Evolutionary conservation across 2,329 filamentous ascomycete genomes (phyloP), one percentile per base, ranked within the genome.

Genomic region (Pseudocercospora musae): DNA sequence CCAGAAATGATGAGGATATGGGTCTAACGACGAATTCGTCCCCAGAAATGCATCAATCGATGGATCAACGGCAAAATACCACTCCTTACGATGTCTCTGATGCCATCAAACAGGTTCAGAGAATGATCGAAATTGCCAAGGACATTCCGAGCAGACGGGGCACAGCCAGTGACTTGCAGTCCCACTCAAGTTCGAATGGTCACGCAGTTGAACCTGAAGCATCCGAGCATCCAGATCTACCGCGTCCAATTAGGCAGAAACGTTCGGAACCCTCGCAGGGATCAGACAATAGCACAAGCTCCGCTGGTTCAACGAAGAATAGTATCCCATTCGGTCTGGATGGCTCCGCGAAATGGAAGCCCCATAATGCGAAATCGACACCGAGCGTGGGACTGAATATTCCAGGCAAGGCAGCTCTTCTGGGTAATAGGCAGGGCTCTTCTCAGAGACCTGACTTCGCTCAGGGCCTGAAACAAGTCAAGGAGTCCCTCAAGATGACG

Each of bases 401-500:
- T 4, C 52, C 29, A 2, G 52, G n/a, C 52, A 40, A 40, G 9
- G n/a, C 29, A 20, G 13, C 33, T 54, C 27, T 18, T n/a, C 7
- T 8, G 31, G 23, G 52, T 5, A 62, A 58, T 42, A n/a, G 58
- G 27, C 42, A 40, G 52, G 15, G 53, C 21, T 50, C 49, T 13
- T 29, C 18, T 5, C 20, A 37, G 31, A 48, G 52, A 21, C n/a
- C 44, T 20, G 53, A 42, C 18, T 56, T 31, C n/a, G 25, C 20
- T 15, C 18, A 18, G 44, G 27, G 46, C n/a, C 49, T 66, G 10
- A 33, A 63, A 23, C 31, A 63, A 15, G 18, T 66, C 27, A 64
- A 63, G 44, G 44, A 56, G n/a, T 66, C 66, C 7, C 52, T 68
- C 10, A 54, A 48, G 23, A 68, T 68, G 66, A 68, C 65, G 15